Percentiles rank a stretch among this genome's conserved stretches.
phyloP scores from a whole-genome alignment of 345 rosid species.

The Turnera subulata region DNA sequence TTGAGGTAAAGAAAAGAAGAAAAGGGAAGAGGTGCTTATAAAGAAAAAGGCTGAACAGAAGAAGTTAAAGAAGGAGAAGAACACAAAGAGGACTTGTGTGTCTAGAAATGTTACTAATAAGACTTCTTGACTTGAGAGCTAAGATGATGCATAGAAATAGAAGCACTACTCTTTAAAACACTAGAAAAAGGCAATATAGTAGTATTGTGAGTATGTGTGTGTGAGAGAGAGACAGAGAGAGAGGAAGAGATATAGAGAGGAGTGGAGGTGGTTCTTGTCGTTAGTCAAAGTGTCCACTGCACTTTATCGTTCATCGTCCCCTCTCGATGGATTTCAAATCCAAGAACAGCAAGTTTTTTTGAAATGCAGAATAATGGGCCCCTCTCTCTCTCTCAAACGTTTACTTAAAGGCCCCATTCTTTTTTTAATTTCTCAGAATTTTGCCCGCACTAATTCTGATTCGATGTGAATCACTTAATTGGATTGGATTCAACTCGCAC shows the following conservation, averaged over 20 bases:
- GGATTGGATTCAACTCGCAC: constrained; percentile 1
- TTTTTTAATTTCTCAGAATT: neutral
- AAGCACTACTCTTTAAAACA: neutral
- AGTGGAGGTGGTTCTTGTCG: constrained; percentile 17
- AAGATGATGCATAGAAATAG: neutral
- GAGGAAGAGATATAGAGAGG: constrained; percentile 18
- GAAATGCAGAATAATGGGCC: constrained; percentile 40
- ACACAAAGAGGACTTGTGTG: constrained; percentile 14
- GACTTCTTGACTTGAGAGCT: too few relatives aligned
- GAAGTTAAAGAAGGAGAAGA: constrained; percentile 15
- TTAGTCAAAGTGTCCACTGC: constrained; percentile 33
- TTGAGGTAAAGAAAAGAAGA: constrained; percentile 12
- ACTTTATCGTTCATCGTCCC: constrained; percentile 55
- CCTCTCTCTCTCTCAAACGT: constrained; percentile 40
- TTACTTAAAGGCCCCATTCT: neutral
- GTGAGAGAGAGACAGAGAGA: neutral
- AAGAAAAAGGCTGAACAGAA: constrained; percentile 19
- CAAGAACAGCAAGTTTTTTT: constrained; percentile 21
- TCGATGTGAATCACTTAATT: neutral
- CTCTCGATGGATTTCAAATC: constrained; percentile 49
- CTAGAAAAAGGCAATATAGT: neutral
- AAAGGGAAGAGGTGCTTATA: constrained; percentile 14
- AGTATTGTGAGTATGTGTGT: neutral
- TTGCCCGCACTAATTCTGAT: neutral
- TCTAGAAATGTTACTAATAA: too few relatives aligned